Conservation (phyloP, 2,329 filamentous ascomycete species). For the Pestalotiopsis sp. region DNA sequence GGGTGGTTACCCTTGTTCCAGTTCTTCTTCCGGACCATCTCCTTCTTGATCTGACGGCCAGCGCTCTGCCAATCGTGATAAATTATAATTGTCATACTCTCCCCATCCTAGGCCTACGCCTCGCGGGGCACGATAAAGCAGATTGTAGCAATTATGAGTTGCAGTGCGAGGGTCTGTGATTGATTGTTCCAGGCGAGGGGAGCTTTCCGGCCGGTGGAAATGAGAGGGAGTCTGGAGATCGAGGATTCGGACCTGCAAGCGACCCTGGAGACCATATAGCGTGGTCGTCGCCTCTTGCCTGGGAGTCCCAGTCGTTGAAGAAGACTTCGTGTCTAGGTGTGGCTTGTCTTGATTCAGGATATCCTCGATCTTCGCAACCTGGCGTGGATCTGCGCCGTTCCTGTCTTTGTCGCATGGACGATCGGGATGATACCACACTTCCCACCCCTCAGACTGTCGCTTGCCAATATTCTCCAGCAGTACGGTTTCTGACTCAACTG, state of each 20-base stretch:
- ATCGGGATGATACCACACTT: not conserved
- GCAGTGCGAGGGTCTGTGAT: not conserved
- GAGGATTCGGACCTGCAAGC: not conserved
- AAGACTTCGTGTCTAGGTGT: not conserved
- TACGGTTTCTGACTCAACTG: not conserved
- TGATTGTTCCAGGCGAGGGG: not conserved
- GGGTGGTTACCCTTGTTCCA: not conserved
- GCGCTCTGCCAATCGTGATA: not conserved
- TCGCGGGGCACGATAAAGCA: not conserved
- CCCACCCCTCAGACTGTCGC: not conserved
- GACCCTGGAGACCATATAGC: not conserved
- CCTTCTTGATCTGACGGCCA: not conserved
- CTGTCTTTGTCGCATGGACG: not conserved
- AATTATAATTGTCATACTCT: not conserved
- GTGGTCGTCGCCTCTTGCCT: not conserved
- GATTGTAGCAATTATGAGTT: not conserved
- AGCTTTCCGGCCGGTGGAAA: not conserved
- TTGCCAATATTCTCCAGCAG: not conserved
- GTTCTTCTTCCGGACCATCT: not conserved
- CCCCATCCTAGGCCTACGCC: not conserved
- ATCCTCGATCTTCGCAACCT: not conserved
- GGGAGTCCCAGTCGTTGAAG: not conserved
- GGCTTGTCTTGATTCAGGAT: not conserved
- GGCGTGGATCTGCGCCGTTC: not conserved
- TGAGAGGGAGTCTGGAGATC: not conserved